phyloP scores from a whole-genome alignment of 768 basidiomycete species.

The Russula vinacea region DNA sequence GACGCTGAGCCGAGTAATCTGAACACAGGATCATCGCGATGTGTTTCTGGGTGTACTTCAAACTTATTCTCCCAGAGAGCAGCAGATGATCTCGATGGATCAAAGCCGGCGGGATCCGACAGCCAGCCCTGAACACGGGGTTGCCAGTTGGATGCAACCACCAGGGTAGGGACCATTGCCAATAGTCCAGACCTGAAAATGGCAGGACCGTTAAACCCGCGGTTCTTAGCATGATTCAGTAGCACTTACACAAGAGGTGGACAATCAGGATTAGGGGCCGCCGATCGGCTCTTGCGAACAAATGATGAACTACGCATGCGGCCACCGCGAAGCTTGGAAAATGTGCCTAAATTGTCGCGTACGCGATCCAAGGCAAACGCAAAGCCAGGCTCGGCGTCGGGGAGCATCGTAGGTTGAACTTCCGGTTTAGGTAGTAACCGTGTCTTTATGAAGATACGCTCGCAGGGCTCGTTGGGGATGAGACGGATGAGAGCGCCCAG shows the following conservation, averaged over 20 bases:
- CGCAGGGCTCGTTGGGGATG: constrained; percentile 78
- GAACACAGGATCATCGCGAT: constrained; percentile 55
- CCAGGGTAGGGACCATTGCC: constrained; percentile 73
- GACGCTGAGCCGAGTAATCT: constrained; percentile 23
- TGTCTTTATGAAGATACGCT: constrained; percentile 52
- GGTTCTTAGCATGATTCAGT: constrained; percentile 1
- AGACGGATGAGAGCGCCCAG: constrained; percentile 78
- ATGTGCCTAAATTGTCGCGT: constrained; percentile 82
- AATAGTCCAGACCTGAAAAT: constrained; percentile 58
- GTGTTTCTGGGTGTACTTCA: constrained; percentile 85
- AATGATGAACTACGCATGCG: constrained; percentile 82
- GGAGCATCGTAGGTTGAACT: constrained; percentile 58
- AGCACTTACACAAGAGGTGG: constrained; percentile 48
- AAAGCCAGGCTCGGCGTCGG: constrained; percentile 62
- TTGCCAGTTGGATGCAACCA: constrained; percentile 58
- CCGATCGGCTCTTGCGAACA: constrained; percentile 72
- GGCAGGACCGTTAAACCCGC: constrained; percentile 35
- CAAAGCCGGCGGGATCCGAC: constrained; percentile 69
- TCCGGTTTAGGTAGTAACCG: constrained; percentile 63
- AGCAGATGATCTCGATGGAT: constrained; percentile 78
- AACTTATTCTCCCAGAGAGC: constrained; percentile 83
- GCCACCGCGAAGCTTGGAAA: constrained; percentile 83
- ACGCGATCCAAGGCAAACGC: constrained; percentile 77
- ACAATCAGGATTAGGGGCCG: constrained; percentile 49
- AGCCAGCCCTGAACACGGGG: constrained; percentile 52